These are phyloP conservation scores for Torulaspora indica DNA, from an alignment of 805 yeast genomes.

Conservation along the genomic window DNA sequence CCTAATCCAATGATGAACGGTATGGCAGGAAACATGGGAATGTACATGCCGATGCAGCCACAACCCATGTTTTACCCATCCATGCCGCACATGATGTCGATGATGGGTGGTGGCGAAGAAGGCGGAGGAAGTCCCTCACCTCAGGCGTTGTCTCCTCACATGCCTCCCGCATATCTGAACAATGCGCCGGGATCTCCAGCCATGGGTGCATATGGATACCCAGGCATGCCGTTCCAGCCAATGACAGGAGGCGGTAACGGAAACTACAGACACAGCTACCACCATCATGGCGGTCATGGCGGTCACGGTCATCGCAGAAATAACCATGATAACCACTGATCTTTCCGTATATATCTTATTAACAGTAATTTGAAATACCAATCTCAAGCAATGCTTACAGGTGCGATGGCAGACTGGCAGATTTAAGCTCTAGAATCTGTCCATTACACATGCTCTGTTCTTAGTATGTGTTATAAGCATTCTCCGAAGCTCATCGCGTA, in stretches of 20 bases:
- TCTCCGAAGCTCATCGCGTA: constrained; percentile 4
- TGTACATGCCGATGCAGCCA: constrained; percentile 36
- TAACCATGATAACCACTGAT: constrained; percentile 13
- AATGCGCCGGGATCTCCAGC: constrained; percentile 21
- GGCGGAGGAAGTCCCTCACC: constrained; percentile 24
- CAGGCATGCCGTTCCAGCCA: constrained; percentile 29
- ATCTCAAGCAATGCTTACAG: not conserved
- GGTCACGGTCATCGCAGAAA: constrained; percentile 18
- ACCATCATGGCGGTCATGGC: constrained; percentile 16
- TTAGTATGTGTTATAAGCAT: not conserved
- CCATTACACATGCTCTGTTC: no score
- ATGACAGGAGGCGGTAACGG: constrained; percentile 18
- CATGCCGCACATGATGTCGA: constrained; percentile 33
- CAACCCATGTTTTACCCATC: constrained; percentile 35
- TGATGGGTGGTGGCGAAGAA: constrained; percentile 26
- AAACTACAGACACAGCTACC: constrained; percentile 23
- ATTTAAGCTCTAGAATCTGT: no score
- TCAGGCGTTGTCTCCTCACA: constrained; percentile 28
- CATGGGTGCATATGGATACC: constrained; percentile 29
- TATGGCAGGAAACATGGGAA: constrained; percentile 23
- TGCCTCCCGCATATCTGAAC: constrained; percentile 27
- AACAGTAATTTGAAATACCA: not conserved
- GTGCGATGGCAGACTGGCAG: not conserved
- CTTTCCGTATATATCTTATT: not conserved
- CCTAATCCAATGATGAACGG: constrained; percentile 31